Conservation (phyloP, 2,329 filamentous ascomycete species). For the Lasiodiplodia gonubiensis region DNA sequence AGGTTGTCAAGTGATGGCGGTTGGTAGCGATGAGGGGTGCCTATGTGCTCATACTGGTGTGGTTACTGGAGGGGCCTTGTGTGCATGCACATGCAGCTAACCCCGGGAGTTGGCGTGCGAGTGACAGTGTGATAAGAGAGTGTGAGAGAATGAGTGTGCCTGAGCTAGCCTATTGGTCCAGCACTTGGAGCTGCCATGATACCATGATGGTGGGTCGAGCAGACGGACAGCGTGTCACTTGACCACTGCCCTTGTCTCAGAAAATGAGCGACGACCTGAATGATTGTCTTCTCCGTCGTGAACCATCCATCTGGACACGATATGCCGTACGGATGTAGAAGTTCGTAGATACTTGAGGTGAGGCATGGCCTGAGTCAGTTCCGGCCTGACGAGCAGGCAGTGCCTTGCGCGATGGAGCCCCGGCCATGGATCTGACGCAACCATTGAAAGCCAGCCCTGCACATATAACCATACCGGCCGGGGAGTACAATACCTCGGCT, state of each 20-base stretch:
- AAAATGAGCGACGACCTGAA: not conserved
- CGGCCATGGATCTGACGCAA: not conserved
- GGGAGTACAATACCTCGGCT: constrained; percentile 1
- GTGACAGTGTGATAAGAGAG: not conserved
- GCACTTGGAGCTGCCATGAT: not conserved
- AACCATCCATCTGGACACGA: not conserved
- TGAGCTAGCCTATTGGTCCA: not conserved
- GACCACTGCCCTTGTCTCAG: not conserved
- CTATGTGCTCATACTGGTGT: not conserved
- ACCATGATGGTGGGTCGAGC: constrained; percentile 13
- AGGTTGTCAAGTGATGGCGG: not conserved
- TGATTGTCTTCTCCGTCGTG: not conserved
- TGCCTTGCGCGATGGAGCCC: not conserved
- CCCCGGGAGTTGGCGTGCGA: not conserved
- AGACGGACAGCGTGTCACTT: not conserved
- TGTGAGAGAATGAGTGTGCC: not conserved
- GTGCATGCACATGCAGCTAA: constrained; percentile 15
- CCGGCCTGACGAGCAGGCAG: not conserved
- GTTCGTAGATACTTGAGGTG: not conserved
- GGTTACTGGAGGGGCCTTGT: not conserved
- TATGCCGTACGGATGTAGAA: not conserved
- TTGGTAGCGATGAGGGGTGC: not conserved
- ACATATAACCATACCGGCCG: not conserved
- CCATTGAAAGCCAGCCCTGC: constrained; percentile 1
- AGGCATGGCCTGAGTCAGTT: constrained; percentile 5